Evolutionary conservation across 345 rosid genomes (phyloP).

Genomic region (Camelina laxa): DNA sequence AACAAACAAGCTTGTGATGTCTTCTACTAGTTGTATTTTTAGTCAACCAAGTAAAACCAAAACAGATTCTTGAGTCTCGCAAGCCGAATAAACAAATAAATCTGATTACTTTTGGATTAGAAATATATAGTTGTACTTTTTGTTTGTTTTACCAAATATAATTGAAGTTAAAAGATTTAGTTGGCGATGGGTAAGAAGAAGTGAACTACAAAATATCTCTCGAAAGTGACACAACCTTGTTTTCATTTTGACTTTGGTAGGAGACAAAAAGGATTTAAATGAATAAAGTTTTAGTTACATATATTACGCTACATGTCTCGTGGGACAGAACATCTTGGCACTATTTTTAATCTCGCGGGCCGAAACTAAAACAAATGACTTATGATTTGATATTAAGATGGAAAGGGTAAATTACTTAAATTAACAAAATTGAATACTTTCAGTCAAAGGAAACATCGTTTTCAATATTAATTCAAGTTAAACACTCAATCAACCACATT

Average conservation of each 20-base stretch:
- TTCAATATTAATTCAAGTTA: neutral
- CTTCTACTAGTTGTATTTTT: neutral
- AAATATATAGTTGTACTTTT: neutral
- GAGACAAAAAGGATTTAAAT: conserved; percentile 8
- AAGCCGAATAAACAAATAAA: conserved; percentile 21
- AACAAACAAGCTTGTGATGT: conserved; percentile 10
- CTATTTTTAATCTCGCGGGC: conserved; percentile 18
- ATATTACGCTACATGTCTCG: conserved; percentile 38
- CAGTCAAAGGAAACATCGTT: neutral
- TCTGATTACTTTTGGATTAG: conserved; percentile 30
- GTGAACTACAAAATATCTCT: conserved; percentile 33
- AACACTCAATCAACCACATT: neutral
- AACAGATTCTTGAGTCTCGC: conserved; percentile 20
- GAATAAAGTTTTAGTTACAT: conserved; percentile 24
- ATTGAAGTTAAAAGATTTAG: conserved; percentile 34
- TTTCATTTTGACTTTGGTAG: conserved; percentile 30
- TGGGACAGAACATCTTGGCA: conserved; percentile 25
- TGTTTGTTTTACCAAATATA: conserved; percentile 37
- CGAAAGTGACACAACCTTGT: conserved; percentile 31
- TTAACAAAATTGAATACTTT: neutral
- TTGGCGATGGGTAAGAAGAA: conserved; percentile 48
- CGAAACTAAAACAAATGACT: conserved; percentile 3
- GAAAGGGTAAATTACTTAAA: neutral
- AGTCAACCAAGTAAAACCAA: conserved; percentile 23
- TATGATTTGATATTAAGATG: neutral